Conservation (phyloP, 352 stramenopile species). For the Phytopythium ostracodes region DNA sequence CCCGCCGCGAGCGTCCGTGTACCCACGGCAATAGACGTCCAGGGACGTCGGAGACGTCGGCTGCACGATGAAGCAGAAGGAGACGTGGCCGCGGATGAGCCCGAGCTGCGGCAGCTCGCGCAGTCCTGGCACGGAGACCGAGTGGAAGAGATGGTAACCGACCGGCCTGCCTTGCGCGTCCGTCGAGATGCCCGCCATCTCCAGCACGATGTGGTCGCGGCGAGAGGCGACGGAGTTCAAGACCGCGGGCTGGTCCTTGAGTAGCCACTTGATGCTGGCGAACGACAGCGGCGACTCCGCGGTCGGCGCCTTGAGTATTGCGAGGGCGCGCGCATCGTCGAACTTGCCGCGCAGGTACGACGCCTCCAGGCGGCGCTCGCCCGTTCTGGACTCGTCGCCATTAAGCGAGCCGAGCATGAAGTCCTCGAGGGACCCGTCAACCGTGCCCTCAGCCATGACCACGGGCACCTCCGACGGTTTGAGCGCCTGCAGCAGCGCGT, state of each 20-base stretch:
- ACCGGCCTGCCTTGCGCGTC: background rate
- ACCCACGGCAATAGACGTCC: conserved; percentile 10
- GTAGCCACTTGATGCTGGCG: conserved; percentile 11
- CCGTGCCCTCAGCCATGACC: conserved; percentile 8
- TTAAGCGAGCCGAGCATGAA: conserved; percentile 9
- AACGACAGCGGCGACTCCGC: conserved; percentile 5
- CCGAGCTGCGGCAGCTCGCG: conserved; percentile 6
- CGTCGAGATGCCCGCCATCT: conserved; percentile 2
- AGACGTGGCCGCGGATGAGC: conserved; percentile 8
- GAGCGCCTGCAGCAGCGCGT: conserved; percentile 6
- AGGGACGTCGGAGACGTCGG: background rate
- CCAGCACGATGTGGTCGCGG: conserved; percentile 10
- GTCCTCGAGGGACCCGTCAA: conserved; percentile 10
- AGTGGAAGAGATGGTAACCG: conserved; percentile 8
- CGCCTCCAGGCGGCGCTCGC: background rate
- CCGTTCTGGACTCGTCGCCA: conserved; percentile 3
- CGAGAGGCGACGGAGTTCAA: conserved; percentile 4
- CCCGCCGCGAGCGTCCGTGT: conserved; percentile 9
- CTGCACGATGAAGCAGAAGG: conserved; percentile 5
- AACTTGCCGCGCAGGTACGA: conserved; percentile 11
- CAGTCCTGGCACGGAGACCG: conserved; percentile 3
- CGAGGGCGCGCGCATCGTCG: conserved; percentile 5
- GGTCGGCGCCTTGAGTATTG: conserved; percentile 1
- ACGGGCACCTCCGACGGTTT: conserved; percentile 8
- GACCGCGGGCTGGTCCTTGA: conserved; percentile 10